Percentiles rank a stretch among this genome's conserved stretches.
These are phyloP conservation scores for Limonomyces culmigenus DNA, from an alignment of 1,284 basidiomycete genomes.

Conservation along the genomic window DNA sequence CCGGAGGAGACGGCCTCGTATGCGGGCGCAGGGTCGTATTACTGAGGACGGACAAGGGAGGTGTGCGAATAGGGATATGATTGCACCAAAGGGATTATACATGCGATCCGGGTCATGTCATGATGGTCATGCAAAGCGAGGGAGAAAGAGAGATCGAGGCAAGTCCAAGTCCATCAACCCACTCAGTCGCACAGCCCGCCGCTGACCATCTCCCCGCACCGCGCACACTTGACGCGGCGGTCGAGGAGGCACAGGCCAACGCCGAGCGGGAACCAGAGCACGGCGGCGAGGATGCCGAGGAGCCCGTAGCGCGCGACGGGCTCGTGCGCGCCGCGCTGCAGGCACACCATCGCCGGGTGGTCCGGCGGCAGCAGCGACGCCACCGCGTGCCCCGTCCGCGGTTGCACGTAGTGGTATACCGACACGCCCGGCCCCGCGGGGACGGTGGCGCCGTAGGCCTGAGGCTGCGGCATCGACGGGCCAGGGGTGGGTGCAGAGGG, in stretches of 20 bases:
- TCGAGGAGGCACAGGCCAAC: conserved; percentile 61
- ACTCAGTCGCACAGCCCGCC: too few relatives aligned
- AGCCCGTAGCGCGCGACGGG: conserved; percentile 42
- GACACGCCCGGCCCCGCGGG: conserved; percentile 8
- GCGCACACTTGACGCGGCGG: conserved; percentile 41
- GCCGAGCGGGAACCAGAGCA: conserved; percentile 72
- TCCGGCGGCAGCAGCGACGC: conserved; percentile 44
- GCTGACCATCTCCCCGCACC: too few relatives aligned
- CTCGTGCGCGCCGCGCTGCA: conserved; percentile 57
- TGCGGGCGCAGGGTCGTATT: conserved; percentile 20
- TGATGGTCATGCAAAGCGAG: too few relatives aligned
- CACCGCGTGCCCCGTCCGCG: conserved; percentile 26
- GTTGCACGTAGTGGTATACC: conserved; percentile 28
- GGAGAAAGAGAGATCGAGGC: too few relatives aligned
- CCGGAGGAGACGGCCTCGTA: conserved; percentile 9
- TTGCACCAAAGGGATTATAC: too few relatives aligned
- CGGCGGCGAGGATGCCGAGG: conserved; percentile 57
- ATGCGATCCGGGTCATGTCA: too few relatives aligned
- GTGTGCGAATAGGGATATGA: too few relatives aligned
- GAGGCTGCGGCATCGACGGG: conserved; percentile 10
- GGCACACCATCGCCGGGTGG: conserved; percentile 65
- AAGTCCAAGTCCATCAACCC: too few relatives aligned
- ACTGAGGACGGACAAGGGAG: too few relatives aligned
- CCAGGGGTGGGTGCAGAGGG: conserved; percentile 6
- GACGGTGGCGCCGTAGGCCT: conserved; percentile 7